Conservation (phyloP, 352 stramenopile species). For the Globisporangium cylindrosporum region DNA sequence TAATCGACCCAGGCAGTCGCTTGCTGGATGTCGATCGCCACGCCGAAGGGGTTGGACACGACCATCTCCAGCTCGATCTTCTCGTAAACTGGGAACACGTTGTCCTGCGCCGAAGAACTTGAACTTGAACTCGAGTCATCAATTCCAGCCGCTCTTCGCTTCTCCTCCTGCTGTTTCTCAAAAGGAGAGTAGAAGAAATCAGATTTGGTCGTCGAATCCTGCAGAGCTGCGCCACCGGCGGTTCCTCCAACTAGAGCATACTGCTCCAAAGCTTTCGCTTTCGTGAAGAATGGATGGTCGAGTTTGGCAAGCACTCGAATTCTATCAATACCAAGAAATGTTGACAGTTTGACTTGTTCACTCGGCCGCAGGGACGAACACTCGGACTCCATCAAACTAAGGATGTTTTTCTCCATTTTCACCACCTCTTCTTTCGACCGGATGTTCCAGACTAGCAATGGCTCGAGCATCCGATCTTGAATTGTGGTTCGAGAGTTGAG, state of each 20-base stretch:
- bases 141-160: slow-evolving; percentile 16
- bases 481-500: not conserved
- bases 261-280: slow-evolving; percentile 28
- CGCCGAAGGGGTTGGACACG: slow-evolving; percentile 65
- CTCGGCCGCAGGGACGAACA: slow-evolving; percentile 46
- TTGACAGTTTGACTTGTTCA: slow-evolving; percentile 52
- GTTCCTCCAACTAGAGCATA: slow-evolving; percentile 20
- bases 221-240: not conserved
- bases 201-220: slow-evolving; percentile 16
- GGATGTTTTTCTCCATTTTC: slow-evolving; percentile 46
- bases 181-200: slow-evolving; percentile 68
- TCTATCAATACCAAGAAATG: slow-evolving; percentile 59
- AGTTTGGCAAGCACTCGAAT: slow-evolving; percentile 32
- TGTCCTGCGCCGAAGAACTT: slow-evolving; percentile 27
- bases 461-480: slow-evolving; percentile 5
- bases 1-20: slow-evolving; percentile 49
- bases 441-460: slow-evolving; percentile 51
- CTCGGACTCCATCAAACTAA: slow-evolving; percentile 53
- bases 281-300: slow-evolving; percentile 40
- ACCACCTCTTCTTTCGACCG: slow-evolving; percentile 53
- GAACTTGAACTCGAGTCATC: not conserved
- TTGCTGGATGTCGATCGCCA: slow-evolving; percentile 63
- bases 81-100: slow-evolving; percentile 52
- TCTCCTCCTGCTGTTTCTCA: slow-evolving; percentile 43
- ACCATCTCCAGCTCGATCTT: slow-evolving; percentile 51